Conservation (phyloP, 148 eudicot genomes). For the Amaranthus cruentus region DNA sequence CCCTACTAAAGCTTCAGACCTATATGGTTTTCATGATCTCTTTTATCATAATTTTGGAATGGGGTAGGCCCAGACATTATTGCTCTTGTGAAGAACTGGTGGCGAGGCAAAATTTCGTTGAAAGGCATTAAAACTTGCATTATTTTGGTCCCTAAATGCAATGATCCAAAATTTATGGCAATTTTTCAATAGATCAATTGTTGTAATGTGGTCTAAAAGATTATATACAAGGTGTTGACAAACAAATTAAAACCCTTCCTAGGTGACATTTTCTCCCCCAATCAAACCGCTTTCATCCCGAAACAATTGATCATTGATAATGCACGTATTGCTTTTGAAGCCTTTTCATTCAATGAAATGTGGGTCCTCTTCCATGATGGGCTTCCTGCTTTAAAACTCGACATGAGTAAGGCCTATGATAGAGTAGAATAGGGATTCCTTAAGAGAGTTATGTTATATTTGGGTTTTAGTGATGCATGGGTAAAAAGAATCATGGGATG, state of each 20-base stretch:
- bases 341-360: too few species aligned
- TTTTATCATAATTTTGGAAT: conserved; percentile 1
- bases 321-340: too few species aligned
- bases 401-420: too few species aligned
- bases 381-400: too few species aligned
- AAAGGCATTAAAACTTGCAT: not conserved
- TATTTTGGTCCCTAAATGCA: not conserved
- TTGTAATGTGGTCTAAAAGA: not conserved
- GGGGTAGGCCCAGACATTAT: not conserved
- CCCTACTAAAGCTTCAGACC: not conserved
- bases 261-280: not conserved
- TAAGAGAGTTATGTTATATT: too few species aligned
- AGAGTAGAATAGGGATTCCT: too few species aligned
- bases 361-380: too few species aligned
- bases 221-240: not conserved
- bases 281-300: not conserved
- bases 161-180: not conserved
- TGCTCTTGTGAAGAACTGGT: not conserved
- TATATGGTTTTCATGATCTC: conserved; percentile 1
- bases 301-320: too few species aligned
- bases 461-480: too few species aligned
- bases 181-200: not conserved
- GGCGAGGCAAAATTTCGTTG: not conserved
- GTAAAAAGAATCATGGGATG: too few species aligned
- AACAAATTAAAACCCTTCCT: conserved; percentile 6